Percentiles rank a stretch among this genome's conserved stretches.
phyloP scores from a whole-genome alignment of 2,329 filamentous ascomycete species.

The Diaporthe longicolla region DNA sequence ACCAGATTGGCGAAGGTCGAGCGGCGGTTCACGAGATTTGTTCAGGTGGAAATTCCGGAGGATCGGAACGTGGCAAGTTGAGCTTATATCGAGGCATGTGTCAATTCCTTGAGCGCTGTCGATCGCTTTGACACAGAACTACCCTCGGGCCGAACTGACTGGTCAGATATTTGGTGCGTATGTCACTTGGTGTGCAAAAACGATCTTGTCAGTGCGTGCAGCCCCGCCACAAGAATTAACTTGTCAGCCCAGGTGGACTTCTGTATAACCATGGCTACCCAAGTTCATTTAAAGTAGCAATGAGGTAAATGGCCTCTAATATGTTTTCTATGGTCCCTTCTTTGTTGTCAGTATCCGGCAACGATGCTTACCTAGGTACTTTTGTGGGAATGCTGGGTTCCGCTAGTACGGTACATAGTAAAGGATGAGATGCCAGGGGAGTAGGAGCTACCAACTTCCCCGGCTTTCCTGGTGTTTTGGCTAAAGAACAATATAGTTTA shows the following conservation, averaged over 20 bases:
- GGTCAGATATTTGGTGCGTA: neutral
- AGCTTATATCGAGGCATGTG: constrained; percentile 7
- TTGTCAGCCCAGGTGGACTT: neutral
- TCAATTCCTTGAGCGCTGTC: neutral
- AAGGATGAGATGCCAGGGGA: neutral
- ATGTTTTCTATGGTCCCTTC: neutral
- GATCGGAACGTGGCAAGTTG: neutral
- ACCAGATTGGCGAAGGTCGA: constrained; percentile 8
- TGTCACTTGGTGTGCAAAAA: neutral
- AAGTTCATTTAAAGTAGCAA: neutral
- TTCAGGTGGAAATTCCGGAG: neutral
- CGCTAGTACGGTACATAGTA: neutral
- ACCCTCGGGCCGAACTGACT: constrained; percentile 7
- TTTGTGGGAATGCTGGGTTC: neutral
- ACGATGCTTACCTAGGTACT: too few relatives aligned
- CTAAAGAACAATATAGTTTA: too few relatives aligned
- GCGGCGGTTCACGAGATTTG: neutral
- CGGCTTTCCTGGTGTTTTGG: neutral
- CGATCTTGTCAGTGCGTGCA: neutral
- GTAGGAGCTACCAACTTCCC: neutral
- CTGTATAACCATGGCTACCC: neutral
- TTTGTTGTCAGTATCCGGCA: neutral
- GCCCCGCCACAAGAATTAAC: neutral
- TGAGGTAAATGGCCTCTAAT: neutral
- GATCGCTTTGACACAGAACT: constrained; percentile 18